Evolutionary conservation across 352 stramenopile species (phyloP).

Genomic region (Phytopythium cucurbitacearum): DNA sequence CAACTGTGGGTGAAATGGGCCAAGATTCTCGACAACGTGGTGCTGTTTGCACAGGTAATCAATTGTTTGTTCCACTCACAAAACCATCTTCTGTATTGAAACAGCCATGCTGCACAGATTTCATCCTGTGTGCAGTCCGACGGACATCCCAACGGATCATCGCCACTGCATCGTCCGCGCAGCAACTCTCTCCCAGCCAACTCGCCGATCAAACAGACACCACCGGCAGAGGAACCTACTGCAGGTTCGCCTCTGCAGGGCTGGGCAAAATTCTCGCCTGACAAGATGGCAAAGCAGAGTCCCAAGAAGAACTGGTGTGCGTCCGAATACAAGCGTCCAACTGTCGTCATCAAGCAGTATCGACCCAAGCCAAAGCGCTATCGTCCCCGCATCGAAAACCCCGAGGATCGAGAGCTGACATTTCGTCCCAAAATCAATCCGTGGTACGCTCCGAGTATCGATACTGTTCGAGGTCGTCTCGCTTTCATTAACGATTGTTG

Average conservation of each 20-base stretch:
- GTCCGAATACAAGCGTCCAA: slow-evolving; percentile 5
- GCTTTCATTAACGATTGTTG: too few relatives aligned
- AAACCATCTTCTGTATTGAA: slow-evolving; percentile 5
- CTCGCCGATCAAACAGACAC: slow-evolving; percentile 1
- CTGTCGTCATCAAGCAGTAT: slow-evolving; percentile 8
- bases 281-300: slow-evolving; percentile 27
- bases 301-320: slow-evolving; percentile 11
- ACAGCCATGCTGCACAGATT: background rate
- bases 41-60: slow-evolving; percentile 12
- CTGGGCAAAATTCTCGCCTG: slow-evolving; percentile 48
- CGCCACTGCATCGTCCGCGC: background rate
- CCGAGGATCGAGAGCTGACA: slow-evolving; percentile 30
- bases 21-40: slow-evolving; percentile 13
- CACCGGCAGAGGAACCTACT: slow-evolving; percentile 5
- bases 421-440: slow-evolving; percentile 55
- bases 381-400: slow-evolving; percentile 14
- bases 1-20: slow-evolving; percentile 12
- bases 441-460: too few relatives aligned
- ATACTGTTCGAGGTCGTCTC: too few relatives aligned
- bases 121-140: background rate
- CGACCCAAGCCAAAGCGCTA: slow-evolving; percentile 9
- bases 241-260: slow-evolving; percentile 9
- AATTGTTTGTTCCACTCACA: background rate
- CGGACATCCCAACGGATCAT: slow-evolving; percentile 1
- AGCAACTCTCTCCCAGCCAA: too few relatives aligned